These are phyloP conservation scores for Prunus mongolica DNA, from an alignment of 306 rosid species.

Conservation along the genomic window DNA sequence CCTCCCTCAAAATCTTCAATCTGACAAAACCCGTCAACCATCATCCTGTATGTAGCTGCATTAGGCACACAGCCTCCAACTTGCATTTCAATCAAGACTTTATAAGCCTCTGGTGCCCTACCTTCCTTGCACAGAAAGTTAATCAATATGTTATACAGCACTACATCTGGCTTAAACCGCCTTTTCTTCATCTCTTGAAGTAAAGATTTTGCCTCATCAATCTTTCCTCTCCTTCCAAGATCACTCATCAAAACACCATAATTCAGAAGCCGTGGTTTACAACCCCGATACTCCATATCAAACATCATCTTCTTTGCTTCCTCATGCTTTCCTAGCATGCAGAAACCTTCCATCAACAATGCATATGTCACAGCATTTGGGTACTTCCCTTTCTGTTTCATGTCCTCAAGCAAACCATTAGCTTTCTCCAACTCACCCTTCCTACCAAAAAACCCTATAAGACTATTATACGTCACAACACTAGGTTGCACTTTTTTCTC, in stretches of 20 bases:
- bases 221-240: conserved; percentile 77
- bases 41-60: conserved; percentile 76
- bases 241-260: conserved; percentile 76
- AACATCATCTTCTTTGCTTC: conserved; percentile 89
- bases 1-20: conserved; percentile 56
- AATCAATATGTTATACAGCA: conserved; percentile 61
- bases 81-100: conserved; percentile 71
- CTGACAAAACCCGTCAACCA: conserved; percentile 75
- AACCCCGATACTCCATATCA: conserved; percentile 87
- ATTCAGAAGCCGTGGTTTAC: conserved; percentile 61
- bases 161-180: conserved; percentile 71
- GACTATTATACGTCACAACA: conserved; percentile 86
- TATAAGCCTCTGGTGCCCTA: conserved; percentile 65
- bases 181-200: conserved; percentile 73
- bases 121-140: conserved; percentile 83
- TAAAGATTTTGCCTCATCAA: conserved; percentile 63
- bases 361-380: conserved; percentile 77
- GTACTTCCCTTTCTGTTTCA: conserved; percentile 52
- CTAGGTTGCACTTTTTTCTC: conserved; percentile 62
- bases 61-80: conserved; percentile 67
- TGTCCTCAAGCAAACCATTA: conserved; percentile 60
- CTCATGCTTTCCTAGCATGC: conserved; percentile 43
- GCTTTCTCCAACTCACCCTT: conserved; percentile 73
- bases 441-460: conserved; percentile 61
- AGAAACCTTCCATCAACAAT: conserved; percentile 77